phyloP scores from a whole-genome alignment of 805 yeast species.

The Tetrapisispora iriomotensis region DNA sequence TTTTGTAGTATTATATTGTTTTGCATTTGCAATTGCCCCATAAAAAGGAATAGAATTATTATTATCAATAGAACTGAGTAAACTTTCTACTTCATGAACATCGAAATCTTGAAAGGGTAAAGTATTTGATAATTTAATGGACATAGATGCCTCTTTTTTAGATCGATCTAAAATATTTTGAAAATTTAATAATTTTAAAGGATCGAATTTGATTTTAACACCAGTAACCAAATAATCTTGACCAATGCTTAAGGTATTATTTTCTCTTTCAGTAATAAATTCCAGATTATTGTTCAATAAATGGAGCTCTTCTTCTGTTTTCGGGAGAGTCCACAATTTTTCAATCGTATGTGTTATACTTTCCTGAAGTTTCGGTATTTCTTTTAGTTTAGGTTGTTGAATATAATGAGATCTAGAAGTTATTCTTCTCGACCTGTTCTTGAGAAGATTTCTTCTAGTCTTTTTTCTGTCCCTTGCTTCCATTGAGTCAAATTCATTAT shows the following conservation, averaged over 20 bases:
- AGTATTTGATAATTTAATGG: conserved; percentile 1
- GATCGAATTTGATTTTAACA: conserved; percentile 21
- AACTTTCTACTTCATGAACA: conserved; percentile 33
- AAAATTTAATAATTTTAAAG: conserved; percentile 18
- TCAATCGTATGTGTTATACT: neutral
- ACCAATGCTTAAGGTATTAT: neutral
- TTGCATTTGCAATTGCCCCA: conserved; percentile 51
- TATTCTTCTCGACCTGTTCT: no score
- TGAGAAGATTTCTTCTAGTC: no score
- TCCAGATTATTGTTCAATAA: conserved; percentile 20
- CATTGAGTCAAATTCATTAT: neutral
- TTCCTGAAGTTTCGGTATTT: neutral
- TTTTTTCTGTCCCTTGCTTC: neutral
- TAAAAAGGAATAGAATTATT: conserved; percentile 43
- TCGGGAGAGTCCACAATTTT: neutral
- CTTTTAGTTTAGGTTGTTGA: neutral
- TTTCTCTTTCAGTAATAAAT: conserved; percentile 3
- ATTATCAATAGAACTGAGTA: conserved; percentile 14
- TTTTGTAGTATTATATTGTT: conserved; percentile 44
- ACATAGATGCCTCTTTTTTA: neutral
- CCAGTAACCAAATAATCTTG: conserved; percentile 8
- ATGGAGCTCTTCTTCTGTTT: conserved; percentile 11
- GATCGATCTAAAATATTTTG: conserved; percentile 9
- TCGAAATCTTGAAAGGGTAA: conserved; percentile 20
- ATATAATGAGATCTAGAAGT: neutral